Evolutionary conservation across 2,329 filamentous ascomycete genomes (phyloP).

Genomic region (Fusarium buharicum): DNA sequence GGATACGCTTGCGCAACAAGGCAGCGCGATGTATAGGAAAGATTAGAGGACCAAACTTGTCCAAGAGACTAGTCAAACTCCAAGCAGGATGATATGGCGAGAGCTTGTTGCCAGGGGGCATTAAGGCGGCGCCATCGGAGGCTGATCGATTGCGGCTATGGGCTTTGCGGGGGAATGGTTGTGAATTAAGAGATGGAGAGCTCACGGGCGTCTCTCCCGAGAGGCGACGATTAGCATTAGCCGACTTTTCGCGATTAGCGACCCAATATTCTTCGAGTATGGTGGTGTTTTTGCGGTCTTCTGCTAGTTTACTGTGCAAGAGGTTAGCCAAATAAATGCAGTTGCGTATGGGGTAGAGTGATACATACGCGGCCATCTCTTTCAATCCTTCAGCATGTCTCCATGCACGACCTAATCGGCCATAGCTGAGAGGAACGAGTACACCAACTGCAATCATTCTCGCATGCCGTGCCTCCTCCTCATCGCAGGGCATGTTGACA

Average conservation of each 20-base stretch:
- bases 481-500: slow-evolving; percentile 81
- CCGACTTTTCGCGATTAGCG: slow-evolving; percentile 54
- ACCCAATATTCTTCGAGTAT: slow-evolving; percentile 86
- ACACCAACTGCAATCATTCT: slow-evolving; percentile 93
- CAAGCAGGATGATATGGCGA: slow-evolving; percentile 86
- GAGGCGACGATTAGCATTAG: slow-evolving; percentile 48
- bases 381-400: slow-evolving; percentile 82
- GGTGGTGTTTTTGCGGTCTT: slow-evolving; percentile 70
- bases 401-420: slow-evolving; percentile 88
- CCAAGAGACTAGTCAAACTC: slow-evolving; percentile 79
- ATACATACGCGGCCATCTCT: slow-evolving; percentile 73
- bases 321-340: slow-evolving; percentile 38
- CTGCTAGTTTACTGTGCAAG: slow-evolving; percentile 65
- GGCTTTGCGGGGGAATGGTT: slow-evolving; percentile 51
- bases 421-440: slow-evolving; percentile 85
- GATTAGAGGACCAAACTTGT: slow-evolving; percentile 88
- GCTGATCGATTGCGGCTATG: slow-evolving; percentile 67
- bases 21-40: slow-evolving; percentile 92
- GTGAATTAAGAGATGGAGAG: slow-evolving; percentile 57
- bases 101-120: slow-evolving; percentile 71
- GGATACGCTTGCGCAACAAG: slow-evolving; percentile 84
- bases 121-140: slow-evolving; percentile 69
- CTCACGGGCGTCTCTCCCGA: slow-evolving; percentile 61
- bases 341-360: slow-evolving; percentile 1
- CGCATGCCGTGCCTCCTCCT: slow-evolving; percentile 82